Evolutionary conservation across 1,139 yeast species (phyloP), one percentile per base, ranked within the genome.

Genomic region (Geotrichum fermentans): DNA sequence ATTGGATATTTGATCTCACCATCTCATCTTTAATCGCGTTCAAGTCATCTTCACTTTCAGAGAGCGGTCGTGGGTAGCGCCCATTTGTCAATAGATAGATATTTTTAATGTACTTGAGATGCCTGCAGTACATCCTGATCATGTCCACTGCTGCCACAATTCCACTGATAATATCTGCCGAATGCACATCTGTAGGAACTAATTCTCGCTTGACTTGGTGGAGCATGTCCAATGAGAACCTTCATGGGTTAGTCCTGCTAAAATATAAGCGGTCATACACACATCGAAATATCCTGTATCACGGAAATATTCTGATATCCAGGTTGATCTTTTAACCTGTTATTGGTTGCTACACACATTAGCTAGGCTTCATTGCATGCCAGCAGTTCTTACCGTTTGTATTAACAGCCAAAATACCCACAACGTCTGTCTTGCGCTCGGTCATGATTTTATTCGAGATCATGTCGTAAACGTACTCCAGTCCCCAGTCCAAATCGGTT

Each of bases 341-440:
- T 44, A 36, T n/a, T 32, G 29, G 43, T 47, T 33, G 29, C 35
- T 40, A 18, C 34, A 18, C 8, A 18, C 13, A 16, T 29, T 13
- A 17, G 28, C 8, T 13, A 40, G 17, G 10, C 16, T 13, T 6
- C 16, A 20, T 14, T 16, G 20, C 42, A 38, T n/a, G 26, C n/a
- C 26, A 22, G 33, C 36, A 18, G 37, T 33, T 40, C 44, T 40
- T 47, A 50, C 57, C 57, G 6, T 61, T 56, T 1, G 71, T 66
- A 53, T 77, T 73, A 22, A 70, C 70, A 0, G 71, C 66, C 1
- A 78, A 65, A 2, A 80, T 62, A 0, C 80, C 76, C 1, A 80
- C 70, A 37, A 68, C 67, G 57, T 82, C 88, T 3, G 80, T 74
- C 58, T 80, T 80, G 40, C 86, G 69, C 4, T 73, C 82, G 47